Evolutionary conservation across 495 filamentous ascomycete genomes (phyloP), one percentile per base, ranked within the genome.

Genomic region (Poronia punctata): DNA sequence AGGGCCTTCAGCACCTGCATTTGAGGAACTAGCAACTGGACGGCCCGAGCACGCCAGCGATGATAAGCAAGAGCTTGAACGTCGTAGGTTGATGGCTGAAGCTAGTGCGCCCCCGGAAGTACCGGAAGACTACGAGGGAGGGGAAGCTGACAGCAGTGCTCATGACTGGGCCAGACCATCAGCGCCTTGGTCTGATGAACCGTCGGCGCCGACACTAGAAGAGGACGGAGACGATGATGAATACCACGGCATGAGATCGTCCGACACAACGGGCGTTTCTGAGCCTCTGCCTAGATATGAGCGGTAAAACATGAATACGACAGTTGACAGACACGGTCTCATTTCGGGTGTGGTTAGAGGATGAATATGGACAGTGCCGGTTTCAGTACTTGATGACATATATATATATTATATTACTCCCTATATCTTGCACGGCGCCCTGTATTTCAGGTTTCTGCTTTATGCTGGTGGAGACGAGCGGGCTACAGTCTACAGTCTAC

Each of bases 31-130:
- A 5, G 54, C 66, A 5, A 50, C 61, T 17, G 48, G 40, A 26
- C 17, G 59, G 47, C 30, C 64, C 45, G 19, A 62, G 42, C 36
- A 66, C 60, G 42, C 47, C 14, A 62, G 61, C n/a, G 85, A 88
- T 16, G 89, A 95, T 54, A 95, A 95, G 57, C 79, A 83, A 50
- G 90, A 95, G 52, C 69, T 87, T 15, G 86, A 95, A 53, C 76
- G 85, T 5, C 78, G 72, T 33, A 72, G 86, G 40, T 61, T 95
- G 4, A 64, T 89, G 33, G 71, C 73, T 44, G 79, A 87, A 50
- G 78, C 78, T 0, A 89, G 83, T 53, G 76, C 83, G 3, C 88
- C 88, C 7, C 57, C 69, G 10, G 62, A 70, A 17, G 65, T 71
- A 31, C 64, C 66, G 0, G 66, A 66, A 16, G 69, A 78, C 24